phyloP scores from a whole-genome alignment of 495 filamentous ascomycete species.

The Aspergillus heteromorphus region DNA sequence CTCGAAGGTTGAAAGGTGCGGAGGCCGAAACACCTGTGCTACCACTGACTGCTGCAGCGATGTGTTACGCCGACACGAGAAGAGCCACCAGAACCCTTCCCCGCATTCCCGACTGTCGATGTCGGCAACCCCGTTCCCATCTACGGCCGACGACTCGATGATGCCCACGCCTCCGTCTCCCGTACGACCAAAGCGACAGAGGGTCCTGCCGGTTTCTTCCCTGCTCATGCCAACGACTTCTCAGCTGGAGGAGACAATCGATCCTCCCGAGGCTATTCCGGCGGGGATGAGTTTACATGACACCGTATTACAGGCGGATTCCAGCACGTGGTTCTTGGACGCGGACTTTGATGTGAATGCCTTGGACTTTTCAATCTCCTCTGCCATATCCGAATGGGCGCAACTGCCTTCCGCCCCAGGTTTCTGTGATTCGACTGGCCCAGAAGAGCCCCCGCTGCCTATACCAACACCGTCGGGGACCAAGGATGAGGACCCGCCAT shows the following conservation, averaged over 20 bases:
- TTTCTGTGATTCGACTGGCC: background rate
- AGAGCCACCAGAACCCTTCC: constrained; percentile 9
- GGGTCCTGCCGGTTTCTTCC: background rate
- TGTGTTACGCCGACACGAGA: constrained; percentile 22
- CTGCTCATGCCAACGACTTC: background rate
- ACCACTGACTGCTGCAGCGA: constrained; percentile 9
- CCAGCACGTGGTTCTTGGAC: constrained; percentile 20
- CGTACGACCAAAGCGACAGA: background rate
- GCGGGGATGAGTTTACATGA: constrained; percentile 5
- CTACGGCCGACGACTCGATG: background rate
- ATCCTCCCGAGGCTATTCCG: background rate
- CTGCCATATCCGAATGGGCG: constrained; percentile 23
- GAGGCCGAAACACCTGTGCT: background rate
- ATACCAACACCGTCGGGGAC: background rate
- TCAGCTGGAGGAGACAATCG: background rate
- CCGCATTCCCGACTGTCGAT: background rate
- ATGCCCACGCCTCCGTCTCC: background rate
- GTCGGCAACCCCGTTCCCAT: background rate
- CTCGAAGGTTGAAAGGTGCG: constrained; percentile 18
- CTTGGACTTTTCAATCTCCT: constrained; percentile 20
- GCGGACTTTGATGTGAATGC: constrained; percentile 24
- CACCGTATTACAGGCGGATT: constrained; percentile 5
- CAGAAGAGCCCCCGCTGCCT: background rate
- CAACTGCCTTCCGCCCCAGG: constrained; percentile 8
- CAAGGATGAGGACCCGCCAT: background rate